Conservation (phyloP, 2,329 filamentous ascomycete species). For the Graphilbum fragrans region DNA sequence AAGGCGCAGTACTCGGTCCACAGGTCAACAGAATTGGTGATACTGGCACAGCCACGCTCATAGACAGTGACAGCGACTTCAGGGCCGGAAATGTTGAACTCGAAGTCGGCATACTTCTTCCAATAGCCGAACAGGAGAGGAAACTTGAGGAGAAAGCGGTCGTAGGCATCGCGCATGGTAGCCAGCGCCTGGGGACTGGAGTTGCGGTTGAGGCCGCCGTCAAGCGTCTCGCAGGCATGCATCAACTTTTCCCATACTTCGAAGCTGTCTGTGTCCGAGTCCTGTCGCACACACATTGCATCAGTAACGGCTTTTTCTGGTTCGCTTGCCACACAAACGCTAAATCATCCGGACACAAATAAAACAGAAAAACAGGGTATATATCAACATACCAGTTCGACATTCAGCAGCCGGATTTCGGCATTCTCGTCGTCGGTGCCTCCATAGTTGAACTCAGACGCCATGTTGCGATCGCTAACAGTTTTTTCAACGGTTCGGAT, state of each 20-base stretch:
- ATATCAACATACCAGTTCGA: conserved; percentile 56
- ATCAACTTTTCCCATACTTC: conserved; percentile 92
- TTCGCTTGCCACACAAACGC: conserved; percentile 13
- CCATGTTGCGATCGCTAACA: conserved; percentile 37
- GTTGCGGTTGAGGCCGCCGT: conserved; percentile 91
- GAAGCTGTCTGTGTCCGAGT: conserved; percentile 74
- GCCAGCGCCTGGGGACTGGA: conserved; percentile 89
- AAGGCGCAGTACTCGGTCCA: conserved; percentile 97
- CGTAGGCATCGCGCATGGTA: conserved; percentile 76
- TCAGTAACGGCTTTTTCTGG: background rate
- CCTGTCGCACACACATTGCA: conserved; percentile 22
- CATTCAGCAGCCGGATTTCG: conserved; percentile 67
- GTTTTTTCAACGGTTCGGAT: background rate
- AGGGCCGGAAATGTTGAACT: conserved; percentile 92
- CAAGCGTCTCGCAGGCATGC: conserved; percentile 67
- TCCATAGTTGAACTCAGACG: conserved; percentile 62
- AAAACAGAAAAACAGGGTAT: conserved; percentile 1
- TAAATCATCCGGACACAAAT: background rate
- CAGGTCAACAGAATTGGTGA: conserved; percentile 86
- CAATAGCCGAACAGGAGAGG: conserved; percentile 95
- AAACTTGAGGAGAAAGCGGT: conserved; percentile 87
- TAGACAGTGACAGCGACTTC: conserved; percentile 98
- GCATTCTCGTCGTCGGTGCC: conserved; percentile 70
- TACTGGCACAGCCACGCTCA: conserved; percentile 86
- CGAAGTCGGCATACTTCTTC: conserved; percentile 98